Percentiles rank a stretch among this genome's conserved stretches.
These are phyloP conservation scores for Alternaria conjuncta DNA, from an alignment of 2,329 filamentous ascomycete species.

Conservation along the genomic window DNA sequence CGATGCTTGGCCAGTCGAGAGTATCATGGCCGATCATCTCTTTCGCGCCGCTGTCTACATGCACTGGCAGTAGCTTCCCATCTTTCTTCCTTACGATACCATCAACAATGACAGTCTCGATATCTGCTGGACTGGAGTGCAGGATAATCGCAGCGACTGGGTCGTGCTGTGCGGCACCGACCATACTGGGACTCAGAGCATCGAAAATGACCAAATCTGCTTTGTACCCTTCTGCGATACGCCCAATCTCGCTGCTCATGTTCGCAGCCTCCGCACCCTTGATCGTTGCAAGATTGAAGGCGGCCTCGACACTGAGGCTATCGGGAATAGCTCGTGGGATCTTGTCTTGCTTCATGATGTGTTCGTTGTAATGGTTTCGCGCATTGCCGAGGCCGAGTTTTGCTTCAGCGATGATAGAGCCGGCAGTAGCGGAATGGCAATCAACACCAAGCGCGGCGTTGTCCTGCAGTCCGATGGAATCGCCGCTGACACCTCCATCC, in stretches of 20 bases:
- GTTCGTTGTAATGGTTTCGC: constrained; percentile 52
- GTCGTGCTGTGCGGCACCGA: constrained; percentile 51
- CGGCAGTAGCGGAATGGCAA: constrained; percentile 60
- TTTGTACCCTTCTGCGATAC: constrained; percentile 54
- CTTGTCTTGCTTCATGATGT: constrained; percentile 51
- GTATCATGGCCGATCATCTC: constrained; percentile 12
- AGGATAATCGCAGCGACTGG: constrained; percentile 54
- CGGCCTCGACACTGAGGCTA: constrained; percentile 49
- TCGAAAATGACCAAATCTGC: constrained; percentile 61
- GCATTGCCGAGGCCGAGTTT: constrained; percentile 60
- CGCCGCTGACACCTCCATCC: constrained; percentile 18
- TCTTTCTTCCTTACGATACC: constrained; percentile 50
- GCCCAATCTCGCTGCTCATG: constrained; percentile 53
- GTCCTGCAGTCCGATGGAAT: constrained; percentile 28
- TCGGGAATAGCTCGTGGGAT: constrained; percentile 57
- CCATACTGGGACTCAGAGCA: constrained; percentile 49
- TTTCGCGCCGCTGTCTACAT: constrained; percentile 26
- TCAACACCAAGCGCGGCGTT: constrained; percentile 62
- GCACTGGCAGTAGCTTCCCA: constrained; percentile 37
- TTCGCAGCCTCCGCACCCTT: constrained; percentile 53
- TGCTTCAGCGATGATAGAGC: constrained; percentile 55
- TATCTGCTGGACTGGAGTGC: constrained; percentile 51
- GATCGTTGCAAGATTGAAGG: constrained; percentile 60
- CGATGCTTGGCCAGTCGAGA: constrained; percentile 42
- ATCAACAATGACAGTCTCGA: constrained; percentile 55